These are phyloP conservation scores for Elaeis oleifera DNA, from an alignment of 202 grass and related monocot species.

Conservation along the genomic window DNA sequence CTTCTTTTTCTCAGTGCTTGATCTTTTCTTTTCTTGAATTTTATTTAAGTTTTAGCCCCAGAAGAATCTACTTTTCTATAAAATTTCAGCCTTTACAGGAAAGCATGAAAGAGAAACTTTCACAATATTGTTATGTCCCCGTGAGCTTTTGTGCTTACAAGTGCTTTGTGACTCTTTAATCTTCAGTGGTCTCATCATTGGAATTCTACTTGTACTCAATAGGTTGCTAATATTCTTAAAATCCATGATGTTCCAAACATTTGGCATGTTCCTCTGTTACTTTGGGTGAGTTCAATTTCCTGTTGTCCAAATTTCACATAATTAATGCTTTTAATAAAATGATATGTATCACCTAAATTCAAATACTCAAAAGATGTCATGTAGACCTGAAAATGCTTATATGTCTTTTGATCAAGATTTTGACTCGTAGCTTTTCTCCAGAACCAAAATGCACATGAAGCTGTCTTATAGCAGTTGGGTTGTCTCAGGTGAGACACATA, in stretches of 20 bases:
- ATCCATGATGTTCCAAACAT: constrained; percentile 95
- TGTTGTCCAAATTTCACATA: too few species aligned
- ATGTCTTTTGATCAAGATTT: background rate
- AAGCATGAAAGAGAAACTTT: constrained; percentile 84
- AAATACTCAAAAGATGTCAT: too few species aligned
- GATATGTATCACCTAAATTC: background rate
- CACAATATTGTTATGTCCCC: constrained; percentile 95
- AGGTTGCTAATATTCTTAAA: constrained; percentile 92
- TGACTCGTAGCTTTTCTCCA: constrained; percentile 33
- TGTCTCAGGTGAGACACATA: constrained; percentile 41
- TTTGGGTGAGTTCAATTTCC: constrained; percentile 53
- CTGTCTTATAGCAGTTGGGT: constrained; percentile 85
- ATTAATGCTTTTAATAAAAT: background rate
- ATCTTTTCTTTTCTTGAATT: too few species aligned
- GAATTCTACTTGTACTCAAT: constrained; percentile 19
- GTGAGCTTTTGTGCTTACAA: constrained; percentile 40
- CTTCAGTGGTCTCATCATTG: background rate
- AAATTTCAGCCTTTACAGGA: constrained; percentile 65
- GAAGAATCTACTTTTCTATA: too few species aligned
- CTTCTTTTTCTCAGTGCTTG: too few species aligned
- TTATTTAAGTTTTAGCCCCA: too few species aligned
- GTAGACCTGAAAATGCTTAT: background rate
- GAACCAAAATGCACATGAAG: constrained; percentile 88
- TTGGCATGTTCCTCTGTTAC: constrained; percentile 93
- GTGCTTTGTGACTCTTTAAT: constrained; percentile 1